Percentiles rank a stretch among this genome's conserved stretches.
Evolutionary conservation across 441 rosid genomes (phyloP).

Genomic region (Erodium texanum): DNA sequence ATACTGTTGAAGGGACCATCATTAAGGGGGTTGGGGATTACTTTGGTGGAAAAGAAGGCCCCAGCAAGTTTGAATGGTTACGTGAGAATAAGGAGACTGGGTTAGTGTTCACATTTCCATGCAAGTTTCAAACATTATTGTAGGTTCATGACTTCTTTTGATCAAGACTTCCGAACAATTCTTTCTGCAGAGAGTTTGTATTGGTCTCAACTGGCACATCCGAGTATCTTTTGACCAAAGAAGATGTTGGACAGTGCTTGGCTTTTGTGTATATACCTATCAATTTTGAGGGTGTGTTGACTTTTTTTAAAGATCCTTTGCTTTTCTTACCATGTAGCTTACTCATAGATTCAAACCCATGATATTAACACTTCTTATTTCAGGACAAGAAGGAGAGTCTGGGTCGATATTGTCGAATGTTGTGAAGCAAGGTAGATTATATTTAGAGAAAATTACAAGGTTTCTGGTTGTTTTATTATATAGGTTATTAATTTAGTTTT

Average conservation of each 20-base stretch:
- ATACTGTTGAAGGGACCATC: conserved; percentile 67
- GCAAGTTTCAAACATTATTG: background rate
- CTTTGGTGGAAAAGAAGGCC: conserved; percentile 98
- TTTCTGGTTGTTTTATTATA: conserved; percentile 1
- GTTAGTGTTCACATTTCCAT: conserved; percentile 36
- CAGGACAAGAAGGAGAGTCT: conserved; percentile 93
- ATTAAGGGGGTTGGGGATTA: conserved; percentile 81
- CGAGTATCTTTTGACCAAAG: conserved; percentile 76
- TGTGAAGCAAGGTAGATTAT: conserved; percentile 71
- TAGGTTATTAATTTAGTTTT: background rate
- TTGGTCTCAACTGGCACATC: conserved; percentile 69
- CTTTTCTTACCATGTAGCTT: conserved; percentile 16
- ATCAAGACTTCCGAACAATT: conserved; percentile 8
- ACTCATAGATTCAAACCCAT: conserved; percentile 10
- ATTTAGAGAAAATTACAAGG: background rate
- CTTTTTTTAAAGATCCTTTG: conserved; percentile 10
- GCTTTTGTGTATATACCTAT: conserved; percentile 83
- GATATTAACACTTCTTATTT: conserved; percentile 20
- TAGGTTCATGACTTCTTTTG: conserved; percentile 5
- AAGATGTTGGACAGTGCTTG: conserved; percentile 71
- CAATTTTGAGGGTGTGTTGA: conserved; percentile 71
- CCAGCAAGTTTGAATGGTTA: conserved; percentile 95
- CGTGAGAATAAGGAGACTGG: conserved; percentile 69
- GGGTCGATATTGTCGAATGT: conserved; percentile 47
- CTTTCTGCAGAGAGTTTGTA: conserved; percentile 49